Base-by-base conservation (phyloP, 257 asterid species). In the Capsicum chinense region DNA sequence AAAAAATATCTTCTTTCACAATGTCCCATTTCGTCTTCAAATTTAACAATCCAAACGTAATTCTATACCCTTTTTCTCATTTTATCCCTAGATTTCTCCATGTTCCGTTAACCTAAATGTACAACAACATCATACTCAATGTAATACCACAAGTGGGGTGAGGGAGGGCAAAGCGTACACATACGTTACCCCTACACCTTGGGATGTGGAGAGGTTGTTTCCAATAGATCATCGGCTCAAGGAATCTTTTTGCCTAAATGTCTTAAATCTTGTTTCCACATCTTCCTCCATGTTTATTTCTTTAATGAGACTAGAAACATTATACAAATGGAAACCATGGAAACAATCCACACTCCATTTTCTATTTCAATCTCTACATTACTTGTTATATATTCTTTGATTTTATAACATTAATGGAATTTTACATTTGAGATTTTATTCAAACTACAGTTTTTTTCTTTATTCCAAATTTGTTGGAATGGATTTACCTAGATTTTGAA, bases 361-460 rank as follows among this genome's bases (percentile, higher is more conserved):
- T 71, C 21, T 3, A 69, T 69, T 69, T 69, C 79, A 71, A 47
- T 71, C 58, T 47, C 39, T n/a, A 47, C 39, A 71, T 71, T 47
- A 17, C 58, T 47, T 47, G 37, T n/a, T 47, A n/a, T 5, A 0
- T 6, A n/a, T 73, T 10, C 9, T 48, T 10, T 13, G 6, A 73
- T 11, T 9, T 47, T 3, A 50, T 12, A 10, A 73, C 3, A 47
- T 47, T n/a, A 47, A 6, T 11, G 58, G n/a, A 42, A 73, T 73
- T 73, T 73, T 6, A 17, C 33, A 5, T 16, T 37, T 71, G 17
- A 17, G 0, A 47, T 48, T 71, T 1, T 19, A 48, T 70, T 48
- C 42, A 21, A n/a, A 15, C 48, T 48, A 39, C 60, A 42, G 14
- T 69, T 42, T 68, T 69, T 42, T 9, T 17, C 33, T 68, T 15